Evolutionary conservation across 1,284 basidiomycete genomes (phyloP).

Genomic region (Singerocomus inundabilis): DNA sequence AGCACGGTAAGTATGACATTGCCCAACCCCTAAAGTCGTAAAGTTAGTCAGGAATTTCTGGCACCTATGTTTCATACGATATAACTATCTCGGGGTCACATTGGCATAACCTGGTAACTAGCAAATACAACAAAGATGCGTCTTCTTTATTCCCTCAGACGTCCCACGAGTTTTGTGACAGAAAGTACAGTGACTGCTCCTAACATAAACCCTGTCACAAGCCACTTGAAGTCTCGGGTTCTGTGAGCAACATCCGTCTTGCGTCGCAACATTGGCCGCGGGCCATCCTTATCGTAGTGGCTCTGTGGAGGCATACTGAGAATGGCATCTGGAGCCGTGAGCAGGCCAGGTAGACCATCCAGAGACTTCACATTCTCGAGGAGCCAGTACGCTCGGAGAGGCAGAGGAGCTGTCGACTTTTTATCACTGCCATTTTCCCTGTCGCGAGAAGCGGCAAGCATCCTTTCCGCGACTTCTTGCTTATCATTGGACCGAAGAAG

Average conservation of each 20-base stretch:
- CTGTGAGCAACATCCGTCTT: not conserved
- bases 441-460: not conserved
- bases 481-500: slow-evolving; percentile 32
- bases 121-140: not conserved
- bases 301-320: slow-evolving; percentile 9
- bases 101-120: too few species aligned
- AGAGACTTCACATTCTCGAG: slow-evolving; percentile 44
- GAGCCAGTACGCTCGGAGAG: slow-evolving; percentile 47
- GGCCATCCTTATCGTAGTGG: slow-evolving; percentile 17
- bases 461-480: slow-evolving; percentile 31
- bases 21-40: too few species aligned
- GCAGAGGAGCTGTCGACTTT: slow-evolving; percentile 25
- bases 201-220: slow-evolving; percentile 20
- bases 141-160: slow-evolving; percentile 7
- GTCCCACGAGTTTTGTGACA: not conserved
- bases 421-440: not conserved
- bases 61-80: too few species aligned
- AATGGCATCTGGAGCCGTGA: slow-evolving; percentile 25
- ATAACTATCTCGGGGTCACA: too few species aligned
- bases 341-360: slow-evolving; percentile 48
- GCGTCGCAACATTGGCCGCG: slow-evolving; percentile 13
- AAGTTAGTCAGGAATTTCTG: too few species aligned
- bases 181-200: slow-evolving; percentile 8
- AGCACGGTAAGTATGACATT: too few species aligned
- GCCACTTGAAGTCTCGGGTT: slow-evolving; percentile 3